phyloP scores from a whole-genome alignment of 1,284 basidiomycete genomes.

The Trichosporon sp. region DNA sequence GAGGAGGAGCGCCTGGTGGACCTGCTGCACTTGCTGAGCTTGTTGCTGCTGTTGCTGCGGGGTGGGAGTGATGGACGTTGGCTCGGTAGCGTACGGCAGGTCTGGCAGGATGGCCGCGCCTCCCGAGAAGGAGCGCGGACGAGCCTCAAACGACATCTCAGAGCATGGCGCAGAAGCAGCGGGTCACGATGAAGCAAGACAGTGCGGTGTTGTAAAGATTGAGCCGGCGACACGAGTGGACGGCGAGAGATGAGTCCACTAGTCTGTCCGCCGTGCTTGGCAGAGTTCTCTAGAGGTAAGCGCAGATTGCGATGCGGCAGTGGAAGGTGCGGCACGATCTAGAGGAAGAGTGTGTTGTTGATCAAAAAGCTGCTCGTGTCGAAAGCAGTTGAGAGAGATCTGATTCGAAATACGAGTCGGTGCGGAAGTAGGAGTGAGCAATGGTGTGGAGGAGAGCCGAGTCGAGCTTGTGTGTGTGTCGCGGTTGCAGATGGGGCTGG shows the following conservation, averaged over 20 bases:
- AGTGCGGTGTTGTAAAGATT: background rate
- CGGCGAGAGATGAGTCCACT: no score
- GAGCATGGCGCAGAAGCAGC: slow-evolving; percentile 16
- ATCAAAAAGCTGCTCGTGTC: background rate
- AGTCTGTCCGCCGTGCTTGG: background rate
- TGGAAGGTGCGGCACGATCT: background rate
- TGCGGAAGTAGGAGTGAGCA: background rate
- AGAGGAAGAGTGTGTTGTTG: background rate
- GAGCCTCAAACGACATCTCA: slow-evolving; percentile 9
- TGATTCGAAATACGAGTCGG: background rate
- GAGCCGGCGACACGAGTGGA: background rate
- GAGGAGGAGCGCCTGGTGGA: slow-evolving; percentile 4
- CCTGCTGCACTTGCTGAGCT: background rate
- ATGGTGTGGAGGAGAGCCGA: background rate
- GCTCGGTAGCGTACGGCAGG: slow-evolving; percentile 18
- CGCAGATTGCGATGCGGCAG: background rate
- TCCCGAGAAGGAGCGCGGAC: slow-evolving; percentile 4
- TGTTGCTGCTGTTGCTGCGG: slow-evolving; percentile 8
- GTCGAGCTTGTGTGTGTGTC: background rate
- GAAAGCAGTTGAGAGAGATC: background rate
- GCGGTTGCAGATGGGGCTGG: background rate
- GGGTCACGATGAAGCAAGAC: background rate
- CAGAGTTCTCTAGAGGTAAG: background rate
- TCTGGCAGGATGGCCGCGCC: slow-evolving; percentile 17
- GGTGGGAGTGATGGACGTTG: background rate